Evolutionary conservation across 306 rosid genomes (phyloP), one percentile per base, ranked within the genome.

Genomic region (Hylodesmum podocarpum): DNA sequence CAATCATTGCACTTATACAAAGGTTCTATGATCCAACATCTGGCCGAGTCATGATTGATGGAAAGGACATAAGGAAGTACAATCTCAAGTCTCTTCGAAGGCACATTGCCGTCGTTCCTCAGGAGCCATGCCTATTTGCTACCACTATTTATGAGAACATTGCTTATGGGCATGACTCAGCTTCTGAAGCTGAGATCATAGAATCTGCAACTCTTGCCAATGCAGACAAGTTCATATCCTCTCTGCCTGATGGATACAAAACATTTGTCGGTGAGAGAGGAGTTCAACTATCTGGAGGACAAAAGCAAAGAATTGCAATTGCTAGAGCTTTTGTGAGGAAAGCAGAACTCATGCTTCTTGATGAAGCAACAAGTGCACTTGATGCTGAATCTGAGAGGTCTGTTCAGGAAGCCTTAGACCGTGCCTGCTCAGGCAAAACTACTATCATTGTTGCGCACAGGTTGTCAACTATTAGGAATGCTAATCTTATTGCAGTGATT

Each of bases 331-430:
- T 93, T n/a, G 61, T 86, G 68, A 82, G 96, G 77, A 91, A 86
- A 75, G 88, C 96, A 12, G 96, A 89, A 80, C 84, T 93, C 39
- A 86, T 93, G 93, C 90, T 93, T 61, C 91, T 93, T 10, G 98
- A 93, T 37, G 98, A 93, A 70, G 98, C 98, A 61, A 93, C 98
- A n/a, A 93, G 98, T 44, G 98, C 98, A 40, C 98, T 93, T 21
- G 98, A 93, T 82, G 88, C 91, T 0, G 98, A 91, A 77, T 93
- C 97, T 1, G 98, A 93, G 82, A 89, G 93, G 75, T 88, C 91
- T 1, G 90, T 93, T 70, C 98, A 93, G 78, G 98, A 91, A 82
- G 98, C 98, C 8, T 83, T 93, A 5, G 95, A 86, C 66, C 91
- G 95, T 0, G 96, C 98, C 39, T 91, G 95, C 78, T 78, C 91